Conservation (phyloP, 164 flowering plant genomes). For the Taxillus chinensis region DNA sequence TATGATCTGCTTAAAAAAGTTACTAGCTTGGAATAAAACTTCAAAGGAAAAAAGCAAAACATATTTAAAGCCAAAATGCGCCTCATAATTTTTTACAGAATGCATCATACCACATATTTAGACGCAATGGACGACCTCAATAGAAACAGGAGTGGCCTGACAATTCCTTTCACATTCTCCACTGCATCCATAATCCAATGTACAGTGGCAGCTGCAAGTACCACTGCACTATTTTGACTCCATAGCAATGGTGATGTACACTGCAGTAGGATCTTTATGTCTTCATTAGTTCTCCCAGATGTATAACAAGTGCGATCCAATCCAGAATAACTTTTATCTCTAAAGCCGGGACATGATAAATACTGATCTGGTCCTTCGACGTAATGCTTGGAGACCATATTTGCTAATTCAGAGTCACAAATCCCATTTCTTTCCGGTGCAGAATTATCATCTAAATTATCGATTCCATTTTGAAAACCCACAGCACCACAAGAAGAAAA, state of each 20-base stretch:
- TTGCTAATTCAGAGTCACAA: conserved; percentile 26
- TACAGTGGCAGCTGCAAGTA: conserved; percentile 90
- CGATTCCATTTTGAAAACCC: conserved; percentile 23
- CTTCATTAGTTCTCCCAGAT: conserved; percentile 45
- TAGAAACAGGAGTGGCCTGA: conserved; percentile 84
- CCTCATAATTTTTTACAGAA: background rate
- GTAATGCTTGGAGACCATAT: conserved; percentile 58
- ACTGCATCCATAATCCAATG: conserved; percentile 93
- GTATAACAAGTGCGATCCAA: conserved; percentile 29
- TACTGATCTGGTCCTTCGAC: conserved; percentile 86
- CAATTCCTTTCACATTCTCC: conserved; percentile 62
- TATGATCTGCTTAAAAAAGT: too few species aligned
- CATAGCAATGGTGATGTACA: conserved; percentile 92
- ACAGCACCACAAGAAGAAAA: conserved; percentile 21
- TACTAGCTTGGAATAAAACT: too few species aligned
- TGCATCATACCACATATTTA: conserved; percentile 65
- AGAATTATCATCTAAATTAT: conserved; percentile 19
- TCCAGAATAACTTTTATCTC: conserved; percentile 19
- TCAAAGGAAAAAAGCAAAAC: too few species aligned
- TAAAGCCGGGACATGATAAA: conserved; percentile 40
- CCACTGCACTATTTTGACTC: conserved; percentile 97
- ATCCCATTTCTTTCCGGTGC: conserved; percentile 12
- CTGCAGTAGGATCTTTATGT: conserved; percentile 70
- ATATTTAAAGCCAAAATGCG: too few species aligned
- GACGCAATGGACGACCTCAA: conserved; percentile 74